Evolutionary conservation across 805 yeast genomes (phyloP).

Genomic region (Wickerhamiella domercqiae): DNA sequence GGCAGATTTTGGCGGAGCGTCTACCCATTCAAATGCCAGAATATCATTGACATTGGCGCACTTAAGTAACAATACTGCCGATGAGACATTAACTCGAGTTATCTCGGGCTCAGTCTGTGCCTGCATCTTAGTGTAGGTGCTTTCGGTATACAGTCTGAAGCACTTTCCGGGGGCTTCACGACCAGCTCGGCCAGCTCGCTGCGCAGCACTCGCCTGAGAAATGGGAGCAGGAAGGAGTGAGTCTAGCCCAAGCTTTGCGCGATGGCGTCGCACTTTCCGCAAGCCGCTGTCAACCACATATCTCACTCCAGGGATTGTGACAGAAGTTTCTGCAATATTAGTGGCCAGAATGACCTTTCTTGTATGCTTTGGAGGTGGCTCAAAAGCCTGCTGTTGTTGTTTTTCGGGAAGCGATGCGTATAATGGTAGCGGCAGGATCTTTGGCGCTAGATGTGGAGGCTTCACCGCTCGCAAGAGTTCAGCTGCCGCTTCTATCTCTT

Average conservation of each 20-base stretch:
- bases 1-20: conserved; percentile 71
- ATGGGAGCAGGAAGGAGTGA: conserved; percentile 83
- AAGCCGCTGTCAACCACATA: conserved; percentile 89
- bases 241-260: conserved; percentile 84
- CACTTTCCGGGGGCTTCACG: conserved; percentile 91
- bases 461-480: conserved; percentile 34
- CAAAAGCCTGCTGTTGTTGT: conserved; percentile 70
- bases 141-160: conserved; percentile 66
- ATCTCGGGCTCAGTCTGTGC: conserved; percentile 89
- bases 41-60: conserved; percentile 72
- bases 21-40: conserved; percentile 82
- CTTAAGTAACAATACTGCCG: conserved; percentile 73
- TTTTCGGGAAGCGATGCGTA: conserved; percentile 88
- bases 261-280: conserved; percentile 88
- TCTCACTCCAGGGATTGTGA: conserved; percentile 86
- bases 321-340: conserved; percentile 94
- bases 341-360: conserved; percentile 86
- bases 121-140: conserved; percentile 45
- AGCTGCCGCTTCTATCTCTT: conserved; percentile 82
- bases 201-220: conserved; percentile 87
- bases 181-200: conserved; percentile 98
- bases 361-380: conserved; percentile 42
- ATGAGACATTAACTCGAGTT: conserved; percentile 66
- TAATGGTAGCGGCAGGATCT: conserved; percentile 62
- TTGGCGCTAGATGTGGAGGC: conserved; percentile 61